Conservation (phyloP, 192 early-diverging fungal genomes). For the Entomortierella parvispora region DNA sequence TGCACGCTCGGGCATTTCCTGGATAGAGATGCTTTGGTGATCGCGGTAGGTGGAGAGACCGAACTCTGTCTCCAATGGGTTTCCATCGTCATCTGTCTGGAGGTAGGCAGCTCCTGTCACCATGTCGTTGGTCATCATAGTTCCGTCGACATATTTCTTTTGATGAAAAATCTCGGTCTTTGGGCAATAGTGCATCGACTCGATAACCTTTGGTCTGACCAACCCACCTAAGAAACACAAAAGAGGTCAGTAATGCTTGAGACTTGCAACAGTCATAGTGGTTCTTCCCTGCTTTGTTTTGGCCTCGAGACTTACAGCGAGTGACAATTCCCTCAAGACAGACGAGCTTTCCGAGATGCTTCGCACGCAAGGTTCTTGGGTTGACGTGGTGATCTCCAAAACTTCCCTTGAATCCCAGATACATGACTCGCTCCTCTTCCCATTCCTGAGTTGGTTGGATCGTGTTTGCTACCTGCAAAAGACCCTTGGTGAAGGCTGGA, state of each 20-base stretch:
- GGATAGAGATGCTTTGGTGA: conserved; percentile 92
- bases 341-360: conserved; percentile 85
- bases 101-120: conserved; percentile 87
- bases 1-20: conserved; percentile 99
- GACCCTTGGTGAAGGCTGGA: conserved; percentile 83
- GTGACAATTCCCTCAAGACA: conserved; percentile 98
- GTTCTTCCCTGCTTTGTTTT: no score
- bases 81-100: conserved; percentile 94
- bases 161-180: conserved; percentile 81
- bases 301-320: conserved; percentile 71
- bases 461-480: conserved; percentile 69
- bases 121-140: conserved; percentile 73
- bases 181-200: conserved; percentile 93
- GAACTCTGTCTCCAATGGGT: conserved; percentile 92
- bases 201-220: conserved; percentile 93
- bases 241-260: neutral
- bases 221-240: conserved; percentile 74
- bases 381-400: conserved; percentile 92
- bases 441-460: conserved; percentile 43
- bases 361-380: conserved; percentile 85
- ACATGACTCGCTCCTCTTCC: conserved; percentile 62
- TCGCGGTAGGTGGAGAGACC: conserved; percentile 91
- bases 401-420: conserved; percentile 89
- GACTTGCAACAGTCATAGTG: neutral
- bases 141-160: conserved; percentile 91